Base-by-base conservation (phyloP, 768 basidiomycete genomes). In the Tricholoma sp. region DNA sequence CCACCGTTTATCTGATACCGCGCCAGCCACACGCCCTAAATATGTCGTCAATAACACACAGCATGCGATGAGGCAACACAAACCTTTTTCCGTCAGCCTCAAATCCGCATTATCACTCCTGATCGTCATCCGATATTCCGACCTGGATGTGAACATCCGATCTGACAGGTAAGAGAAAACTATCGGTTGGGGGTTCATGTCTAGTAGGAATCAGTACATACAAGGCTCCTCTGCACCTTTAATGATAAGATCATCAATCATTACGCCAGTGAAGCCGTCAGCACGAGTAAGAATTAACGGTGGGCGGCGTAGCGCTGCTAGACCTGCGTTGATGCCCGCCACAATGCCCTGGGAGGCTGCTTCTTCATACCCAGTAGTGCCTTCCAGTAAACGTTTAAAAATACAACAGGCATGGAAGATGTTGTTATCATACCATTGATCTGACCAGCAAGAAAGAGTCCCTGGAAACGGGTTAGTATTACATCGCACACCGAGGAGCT, bases 311-410 rank as follows among this genome's bases (percentile, higher is more conserved):
- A 76, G 74, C 7, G 90, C 85, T 0, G 83, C 73, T 2, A 93
- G 77, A 0, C 91, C 94, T 0, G 94, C 94, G 56, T 96, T 95
- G 52, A 91, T 85, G 2, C 94, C 93, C 1, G 93, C 94, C 0
- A 96, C 71, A n/a, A 83, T 74, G 8, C 94, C 94, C 67, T 95
- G 94, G 3, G 90, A 91, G 2, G 91, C 94, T 1, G 94, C 94
- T 72, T 96, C 94, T 67, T 96, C 94, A 67, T 96, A 96, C 4
- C 94, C 94, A 1, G 94, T 96, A 0, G 94, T 96, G 10, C 89
- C 88, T 84, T 52, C 59, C 10, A 34, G 34, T 14, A 50, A 24
- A 10, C 19, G 18, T 37, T 12, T 32, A 12, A 39, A 39, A 14
- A 18, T 35, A 46, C n/a, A 37, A 39, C 18, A 10, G 43, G n/a